Percentiles rank a stretch among this genome's conserved stretches.
phyloP scores from a whole-genome alignment of 768 basidiomycete species.

The Tulasnella sp. region DNA sequence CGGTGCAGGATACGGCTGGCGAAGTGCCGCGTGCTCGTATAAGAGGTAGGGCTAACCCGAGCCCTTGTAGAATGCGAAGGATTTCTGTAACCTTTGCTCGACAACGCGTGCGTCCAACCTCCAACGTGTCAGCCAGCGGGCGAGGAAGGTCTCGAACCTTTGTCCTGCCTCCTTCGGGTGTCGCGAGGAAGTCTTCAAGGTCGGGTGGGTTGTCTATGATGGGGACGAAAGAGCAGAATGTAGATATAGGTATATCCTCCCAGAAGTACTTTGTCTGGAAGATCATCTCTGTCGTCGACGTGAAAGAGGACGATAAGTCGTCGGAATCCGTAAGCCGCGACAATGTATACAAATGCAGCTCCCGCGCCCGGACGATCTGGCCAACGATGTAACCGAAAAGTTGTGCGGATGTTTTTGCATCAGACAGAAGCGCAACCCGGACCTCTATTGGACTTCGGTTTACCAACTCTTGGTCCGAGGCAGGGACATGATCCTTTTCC shows the following conservation, averaged over 20 bases:
- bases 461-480: neutral
- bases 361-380: constrained; percentile 49
- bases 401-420: constrained; percentile 60
- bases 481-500: neutral
- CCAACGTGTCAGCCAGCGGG: constrained; percentile 39
- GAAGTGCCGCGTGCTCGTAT: constrained; percentile 17
- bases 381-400: constrained; percentile 64
- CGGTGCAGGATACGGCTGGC: neutral
- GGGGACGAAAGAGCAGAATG: constrained; percentile 55
- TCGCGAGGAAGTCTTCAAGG: constrained; percentile 40
- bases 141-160: constrained; percentile 44
- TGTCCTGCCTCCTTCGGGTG: constrained; percentile 37
- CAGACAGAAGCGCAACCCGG: constrained; percentile 50
- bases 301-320: constrained; percentile 44
- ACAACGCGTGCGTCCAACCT: constrained; percentile 48
- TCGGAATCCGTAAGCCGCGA: constrained; percentile 34
- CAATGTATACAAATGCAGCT: constrained; percentile 49
- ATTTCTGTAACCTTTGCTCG: constrained; percentile 51
- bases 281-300: constrained; percentile 41
- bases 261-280: constrained; percentile 49
- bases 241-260: constrained; percentile 50
- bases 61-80: constrained; percentile 43
- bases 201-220: constrained; percentile 45
- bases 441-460: constrained; percentile 3
- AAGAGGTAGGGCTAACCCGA: constrained; percentile 53